Evolutionary conservation across 2,329 filamentous ascomycete species (phyloP).

Genomic region (Endoconidiophora laricicola): DNA sequence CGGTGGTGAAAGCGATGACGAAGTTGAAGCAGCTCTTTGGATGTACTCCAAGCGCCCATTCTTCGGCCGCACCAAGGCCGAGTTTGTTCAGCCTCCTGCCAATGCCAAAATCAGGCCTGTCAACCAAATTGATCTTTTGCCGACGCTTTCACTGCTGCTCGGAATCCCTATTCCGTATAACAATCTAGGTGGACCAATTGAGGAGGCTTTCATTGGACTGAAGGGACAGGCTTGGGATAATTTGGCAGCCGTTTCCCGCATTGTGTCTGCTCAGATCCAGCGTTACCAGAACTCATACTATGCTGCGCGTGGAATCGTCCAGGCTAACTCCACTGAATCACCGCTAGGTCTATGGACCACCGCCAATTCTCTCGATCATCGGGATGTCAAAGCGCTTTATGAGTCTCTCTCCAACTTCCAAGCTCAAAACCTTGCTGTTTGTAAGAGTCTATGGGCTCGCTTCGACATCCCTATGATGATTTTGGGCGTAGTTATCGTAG

Average conservation of each 20-base stretch:
- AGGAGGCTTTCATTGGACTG: constrained; percentile 71
- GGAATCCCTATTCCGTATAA: constrained; percentile 93
- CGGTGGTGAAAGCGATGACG: constrained; percentile 93
- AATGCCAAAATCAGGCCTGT: constrained; percentile 62
- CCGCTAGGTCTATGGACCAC: constrained; percentile 30
- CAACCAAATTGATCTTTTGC: constrained; percentile 86
- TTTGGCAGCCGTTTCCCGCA: constrained; percentile 57
- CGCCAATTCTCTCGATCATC: constrained; percentile 26
- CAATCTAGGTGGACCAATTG: constrained; percentile 81
- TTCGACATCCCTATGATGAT: constrained; percentile 83
- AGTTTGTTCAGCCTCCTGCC: constrained; percentile 39
- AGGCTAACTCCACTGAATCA: constrained; percentile 30
- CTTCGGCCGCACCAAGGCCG: constrained; percentile 60
- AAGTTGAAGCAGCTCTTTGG: constrained; percentile 88
- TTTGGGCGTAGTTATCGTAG: constrained; percentile 56
- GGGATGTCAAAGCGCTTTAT: constrained; percentile 28
- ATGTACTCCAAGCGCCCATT: constrained; percentile 86
- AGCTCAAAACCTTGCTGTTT: constrained; percentile 57
- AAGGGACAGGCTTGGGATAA: constrained; percentile 58
- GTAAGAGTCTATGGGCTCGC: constrained; percentile 74
- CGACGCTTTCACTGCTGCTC: constrained; percentile 72
- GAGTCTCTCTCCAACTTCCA: constrained; percentile 58
- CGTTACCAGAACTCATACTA: constrained; percentile 79
- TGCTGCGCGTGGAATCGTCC: constrained; percentile 49
- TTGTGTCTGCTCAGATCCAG: constrained; percentile 72